phyloP scores from a whole-genome alignment of 768 basidiomycete species.

The Russula olivacea region DNA sequence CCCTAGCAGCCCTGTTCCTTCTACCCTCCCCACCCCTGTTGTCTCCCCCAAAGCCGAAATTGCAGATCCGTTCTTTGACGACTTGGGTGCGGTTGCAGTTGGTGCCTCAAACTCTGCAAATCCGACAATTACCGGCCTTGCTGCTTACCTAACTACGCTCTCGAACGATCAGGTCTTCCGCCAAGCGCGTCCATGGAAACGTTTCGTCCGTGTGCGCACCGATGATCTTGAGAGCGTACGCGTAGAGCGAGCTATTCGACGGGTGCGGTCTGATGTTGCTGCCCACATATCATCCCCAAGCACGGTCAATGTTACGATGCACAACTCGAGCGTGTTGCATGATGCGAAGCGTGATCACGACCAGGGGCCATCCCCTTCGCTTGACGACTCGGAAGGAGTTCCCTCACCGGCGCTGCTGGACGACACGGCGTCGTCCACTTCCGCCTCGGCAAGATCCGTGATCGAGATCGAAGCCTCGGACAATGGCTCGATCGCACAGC shows the following conservation, averaged over 20 bases:
- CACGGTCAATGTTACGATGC: conserved; percentile 24
- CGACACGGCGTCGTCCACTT: conserved; percentile 28
- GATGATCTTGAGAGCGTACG: conserved; percentile 87
- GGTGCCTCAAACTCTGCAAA: conserved; percentile 29
- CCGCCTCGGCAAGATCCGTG: conserved; percentile 21
- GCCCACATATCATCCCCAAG: conserved; percentile 48
- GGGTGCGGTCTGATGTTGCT: conserved; percentile 78
- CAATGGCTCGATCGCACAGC: conserved; percentile 7
- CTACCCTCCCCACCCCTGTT: conserved; percentile 41
- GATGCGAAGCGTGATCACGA: conserved; percentile 17
- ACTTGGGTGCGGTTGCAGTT: conserved; percentile 25
- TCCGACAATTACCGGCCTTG: conserved; percentile 50
- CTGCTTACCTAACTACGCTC: conserved; percentile 72
- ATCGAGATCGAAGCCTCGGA: conserved; percentile 20
- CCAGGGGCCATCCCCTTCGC: conserved; percentile 14
- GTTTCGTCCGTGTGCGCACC: conserved; percentile 77
- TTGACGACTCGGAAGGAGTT: conserved; percentile 16
- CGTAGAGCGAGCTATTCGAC: conserved; percentile 82
- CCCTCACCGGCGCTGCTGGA: background rate
- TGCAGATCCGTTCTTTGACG: conserved; percentile 52
- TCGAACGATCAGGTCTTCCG: conserved; percentile 63
- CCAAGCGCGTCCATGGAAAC: conserved; percentile 68
- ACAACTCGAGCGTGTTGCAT: conserved; percentile 15
- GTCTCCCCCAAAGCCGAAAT: conserved; percentile 50
- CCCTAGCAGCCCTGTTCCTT: conserved; percentile 32